Conservation (phyloP, 2,329 filamentous ascomycete genomes). For the Metarhizium guizhouense region DNA sequence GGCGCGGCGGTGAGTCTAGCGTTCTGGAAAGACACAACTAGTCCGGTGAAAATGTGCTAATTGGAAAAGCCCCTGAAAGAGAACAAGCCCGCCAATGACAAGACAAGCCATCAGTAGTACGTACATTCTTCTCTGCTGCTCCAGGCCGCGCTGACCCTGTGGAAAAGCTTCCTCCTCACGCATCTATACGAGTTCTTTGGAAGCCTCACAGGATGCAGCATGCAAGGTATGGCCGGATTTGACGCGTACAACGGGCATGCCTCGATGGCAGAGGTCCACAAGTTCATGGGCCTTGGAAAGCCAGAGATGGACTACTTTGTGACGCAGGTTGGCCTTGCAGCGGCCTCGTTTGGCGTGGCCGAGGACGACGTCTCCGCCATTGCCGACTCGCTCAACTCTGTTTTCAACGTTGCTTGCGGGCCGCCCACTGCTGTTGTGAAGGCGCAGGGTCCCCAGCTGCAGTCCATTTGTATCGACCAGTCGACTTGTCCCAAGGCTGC, state of each 20-base stretch:
- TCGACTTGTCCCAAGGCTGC: conserved; percentile 37
- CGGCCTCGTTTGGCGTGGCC: conserved; percentile 50
- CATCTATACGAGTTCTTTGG: conserved; percentile 57
- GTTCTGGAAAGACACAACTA: too few species aligned
- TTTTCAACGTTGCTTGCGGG: conserved; percentile 45
- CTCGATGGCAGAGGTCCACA: conserved; percentile 44
- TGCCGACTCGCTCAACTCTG: conserved; percentile 34
- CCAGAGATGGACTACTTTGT: conserved; percentile 51
- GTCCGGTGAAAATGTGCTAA: too few species aligned
- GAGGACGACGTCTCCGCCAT: conserved; percentile 40
- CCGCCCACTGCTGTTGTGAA: conserved; percentile 36
- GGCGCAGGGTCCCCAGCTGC: conserved; percentile 34
- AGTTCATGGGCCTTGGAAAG: conserved; percentile 48
- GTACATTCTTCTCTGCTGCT: conserved; percentile 7
- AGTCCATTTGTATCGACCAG: conserved; percentile 45
- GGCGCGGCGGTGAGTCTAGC: conserved; percentile 28
- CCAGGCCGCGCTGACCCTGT: too few species aligned
- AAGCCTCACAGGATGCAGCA: conserved; percentile 44
- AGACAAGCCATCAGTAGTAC: conserved; percentile 33
- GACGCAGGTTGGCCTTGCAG: conserved; percentile 46
- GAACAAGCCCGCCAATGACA: conserved; percentile 44
- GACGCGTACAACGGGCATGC: conserved; percentile 36
- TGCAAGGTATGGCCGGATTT: conserved; percentile 39
- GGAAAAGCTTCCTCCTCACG: conserved; percentile 42
- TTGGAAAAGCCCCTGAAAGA: conserved; percentile 33